These are phyloP conservation scores for Coniophora puteana DNA, from an alignment of 1,284 basidiomycete species.

Conservation along the genomic window DNA sequence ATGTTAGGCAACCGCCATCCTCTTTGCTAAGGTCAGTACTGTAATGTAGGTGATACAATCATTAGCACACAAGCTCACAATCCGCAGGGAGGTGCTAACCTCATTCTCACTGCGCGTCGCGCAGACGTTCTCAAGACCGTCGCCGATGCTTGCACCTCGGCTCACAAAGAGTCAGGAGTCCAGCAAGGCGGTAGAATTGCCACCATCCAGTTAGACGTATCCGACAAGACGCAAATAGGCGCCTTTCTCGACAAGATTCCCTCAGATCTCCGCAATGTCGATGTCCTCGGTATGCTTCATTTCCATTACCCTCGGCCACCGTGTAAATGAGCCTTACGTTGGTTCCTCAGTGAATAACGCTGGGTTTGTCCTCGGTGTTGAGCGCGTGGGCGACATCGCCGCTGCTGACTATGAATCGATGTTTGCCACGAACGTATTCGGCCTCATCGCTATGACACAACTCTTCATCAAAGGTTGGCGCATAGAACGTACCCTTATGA, in stretches of 20 bases:
- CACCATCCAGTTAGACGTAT: constrained; percentile 69
- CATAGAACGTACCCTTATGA: neutral
- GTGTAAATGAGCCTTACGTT: constrained; percentile 1
- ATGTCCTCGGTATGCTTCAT: constrained; percentile 61
- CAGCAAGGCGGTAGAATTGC: constrained; percentile 70
- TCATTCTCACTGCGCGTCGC: constrained; percentile 73
- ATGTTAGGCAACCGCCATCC: constrained; percentile 77
- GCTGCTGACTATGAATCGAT: constrained; percentile 79
- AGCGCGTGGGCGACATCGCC: constrained; percentile 77
- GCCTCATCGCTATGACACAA: constrained; percentile 83
- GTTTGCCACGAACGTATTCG: constrained; percentile 92
- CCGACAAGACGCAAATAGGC: constrained; percentile 66
- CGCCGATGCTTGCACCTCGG: constrained; percentile 58
- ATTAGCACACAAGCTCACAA: constrained; percentile 3
- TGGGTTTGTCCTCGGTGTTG: constrained; percentile 82
- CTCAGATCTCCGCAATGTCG: constrained; percentile 59
- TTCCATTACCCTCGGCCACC: constrained; percentile 1
- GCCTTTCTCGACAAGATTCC: constrained; percentile 68
- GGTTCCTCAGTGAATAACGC: constrained; percentile 74
- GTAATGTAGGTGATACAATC: neutral
- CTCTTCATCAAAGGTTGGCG: constrained; percentile 65
- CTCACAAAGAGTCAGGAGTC: constrained; percentile 70
- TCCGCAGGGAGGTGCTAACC: constrained; percentile 68
- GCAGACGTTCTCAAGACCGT: constrained; percentile 62
- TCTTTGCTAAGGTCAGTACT: constrained; percentile 71